These are phyloP conservation scores for Claviceps africana DNA, from an alignment of 2,329 filamentous ascomycete genomes.

Conservation along the genomic window DNA sequence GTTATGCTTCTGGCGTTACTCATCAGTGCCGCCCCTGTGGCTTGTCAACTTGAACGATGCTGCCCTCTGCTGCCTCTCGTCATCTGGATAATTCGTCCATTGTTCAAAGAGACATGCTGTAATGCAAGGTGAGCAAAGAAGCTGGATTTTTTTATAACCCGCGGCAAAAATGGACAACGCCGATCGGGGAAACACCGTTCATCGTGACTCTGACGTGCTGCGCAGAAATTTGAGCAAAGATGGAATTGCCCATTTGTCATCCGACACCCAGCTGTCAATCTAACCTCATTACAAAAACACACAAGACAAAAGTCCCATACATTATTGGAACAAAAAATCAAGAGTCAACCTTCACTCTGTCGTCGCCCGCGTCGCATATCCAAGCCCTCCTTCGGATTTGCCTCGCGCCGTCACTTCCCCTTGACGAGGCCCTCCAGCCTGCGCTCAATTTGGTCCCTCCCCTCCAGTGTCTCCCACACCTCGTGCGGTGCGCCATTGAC, in stretches of 20 bases:
- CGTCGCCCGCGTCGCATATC: background rate
- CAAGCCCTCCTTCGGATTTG: background rate
- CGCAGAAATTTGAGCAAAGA: too few species aligned
- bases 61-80: too few species aligned
- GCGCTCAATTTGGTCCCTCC: conserved; percentile 63
- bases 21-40: background rate
- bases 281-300: background rate
- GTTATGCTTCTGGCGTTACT: too few species aligned
- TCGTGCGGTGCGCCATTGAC: conserved; percentile 73
- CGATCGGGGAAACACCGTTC: too few species aligned
- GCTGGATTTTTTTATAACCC: too few species aligned
- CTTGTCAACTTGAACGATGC: too few species aligned
- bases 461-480: conserved; percentile 67
- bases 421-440: conserved; percentile 55
- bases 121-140: too few species aligned
- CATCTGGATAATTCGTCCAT: too few species aligned
- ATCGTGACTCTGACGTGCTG: too few species aligned
- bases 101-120: too few species aligned
- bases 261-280: background rate
- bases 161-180: too few species aligned
- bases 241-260: background rate
- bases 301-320: background rate
- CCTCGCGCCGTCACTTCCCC: background rate
- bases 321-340: background rate
- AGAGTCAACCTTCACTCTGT: background rate